phyloP scores from a whole-genome alignment of 2,329 filamentous ascomycete species.

The Neoascochyta sp. region DNA sequence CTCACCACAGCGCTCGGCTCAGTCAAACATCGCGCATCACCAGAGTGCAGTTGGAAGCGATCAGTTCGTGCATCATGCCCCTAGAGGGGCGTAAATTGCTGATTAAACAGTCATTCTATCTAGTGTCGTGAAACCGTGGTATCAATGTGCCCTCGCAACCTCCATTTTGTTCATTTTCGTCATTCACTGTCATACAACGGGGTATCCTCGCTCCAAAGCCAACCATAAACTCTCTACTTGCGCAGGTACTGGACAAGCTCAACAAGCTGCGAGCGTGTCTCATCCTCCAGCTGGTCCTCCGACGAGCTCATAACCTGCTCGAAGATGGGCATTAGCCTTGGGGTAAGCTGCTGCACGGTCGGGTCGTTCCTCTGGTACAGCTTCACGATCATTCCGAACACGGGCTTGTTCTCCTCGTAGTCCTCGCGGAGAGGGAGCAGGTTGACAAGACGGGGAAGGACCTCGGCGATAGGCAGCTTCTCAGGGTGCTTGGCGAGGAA shows the following conservation, averaged over 20 bases:
- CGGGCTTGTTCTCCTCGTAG: conserved; percentile 92
- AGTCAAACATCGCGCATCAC: not conserved
- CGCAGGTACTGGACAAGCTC: conserved; percentile 57
- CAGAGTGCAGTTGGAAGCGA: not conserved
- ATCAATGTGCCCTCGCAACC: conserved; percentile 12
- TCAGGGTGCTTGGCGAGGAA: conserved; percentile 91
- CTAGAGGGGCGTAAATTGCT: conserved; percentile 4
- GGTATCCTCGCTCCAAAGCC: conserved; percentile 19
- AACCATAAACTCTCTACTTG: conserved; percentile 28
- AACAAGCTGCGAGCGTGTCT: conserved; percentile 64
- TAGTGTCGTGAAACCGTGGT: conserved; percentile 21
- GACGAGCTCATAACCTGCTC: conserved; percentile 68
- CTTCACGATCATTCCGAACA: conserved; percentile 85
- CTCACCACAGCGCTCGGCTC: not conserved
- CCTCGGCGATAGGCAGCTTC: conserved; percentile 72
- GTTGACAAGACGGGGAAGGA: conserved; percentile 74
- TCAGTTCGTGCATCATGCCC: conserved; percentile 3
- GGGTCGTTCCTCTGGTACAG: conserved; percentile 71
- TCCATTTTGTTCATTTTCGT: conserved; percentile 11
- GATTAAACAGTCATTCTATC: conserved; percentile 16
- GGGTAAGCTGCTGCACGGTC: conserved; percentile 66
- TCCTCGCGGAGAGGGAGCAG: conserved; percentile 87
- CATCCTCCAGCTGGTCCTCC: conserved; percentile 70
- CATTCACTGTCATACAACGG: conserved; percentile 26
- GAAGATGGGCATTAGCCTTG: conserved; percentile 66